These are phyloP conservation scores for Cordyceps pruinosa DNA, from an alignment of 2,329 filamentous ascomycete genomes.

Conservation along the genomic window DNA sequence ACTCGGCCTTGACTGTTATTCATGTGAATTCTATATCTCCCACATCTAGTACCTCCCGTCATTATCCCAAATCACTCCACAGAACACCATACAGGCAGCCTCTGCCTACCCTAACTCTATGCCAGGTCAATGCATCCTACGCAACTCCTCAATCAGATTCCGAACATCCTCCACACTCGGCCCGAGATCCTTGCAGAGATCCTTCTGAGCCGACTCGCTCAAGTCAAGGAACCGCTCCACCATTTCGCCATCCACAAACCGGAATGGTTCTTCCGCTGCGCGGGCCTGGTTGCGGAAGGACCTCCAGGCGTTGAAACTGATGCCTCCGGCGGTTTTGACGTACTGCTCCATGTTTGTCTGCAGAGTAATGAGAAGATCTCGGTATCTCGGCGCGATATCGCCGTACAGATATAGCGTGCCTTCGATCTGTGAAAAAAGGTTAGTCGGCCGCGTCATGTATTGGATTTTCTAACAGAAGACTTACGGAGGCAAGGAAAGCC, in stretches of 20 bases:
- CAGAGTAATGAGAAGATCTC: constrained; percentile 75
- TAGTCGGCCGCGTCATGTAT: constrained; percentile 17
- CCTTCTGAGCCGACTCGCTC: constrained; percentile 48
- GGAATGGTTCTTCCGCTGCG: constrained; percentile 69
- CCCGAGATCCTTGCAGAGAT: constrained; percentile 48
- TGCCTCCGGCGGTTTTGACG: constrained; percentile 62
- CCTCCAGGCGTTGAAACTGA: constrained; percentile 74
- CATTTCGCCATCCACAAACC: constrained; percentile 90
- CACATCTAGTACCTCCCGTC: not conserved
- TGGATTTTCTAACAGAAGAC: constrained; percentile 23
- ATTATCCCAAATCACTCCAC: not conserved
- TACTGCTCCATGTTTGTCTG: constrained; percentile 63
- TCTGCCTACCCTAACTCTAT: not conserved
- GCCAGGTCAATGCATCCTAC: constrained; percentile 48
- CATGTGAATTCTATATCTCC: not conserved
- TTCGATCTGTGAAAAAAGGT: constrained; percentile 55
- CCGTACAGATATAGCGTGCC: constrained; percentile 88
- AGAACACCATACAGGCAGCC: not conserved
- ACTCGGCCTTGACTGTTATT: too few relatives aligned
- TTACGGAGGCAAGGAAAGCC: constrained; percentile 84
- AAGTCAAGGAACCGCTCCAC: constrained; percentile 78
- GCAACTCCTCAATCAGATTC: constrained; percentile 55
- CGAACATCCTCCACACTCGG: constrained; percentile 57
- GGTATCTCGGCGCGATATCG: constrained; percentile 62
- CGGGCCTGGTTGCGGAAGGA: constrained; percentile 69